Evolutionary conservation across 768 basidiomycete genomes (phyloP).

Genomic region (Boletus coccyginus): DNA sequence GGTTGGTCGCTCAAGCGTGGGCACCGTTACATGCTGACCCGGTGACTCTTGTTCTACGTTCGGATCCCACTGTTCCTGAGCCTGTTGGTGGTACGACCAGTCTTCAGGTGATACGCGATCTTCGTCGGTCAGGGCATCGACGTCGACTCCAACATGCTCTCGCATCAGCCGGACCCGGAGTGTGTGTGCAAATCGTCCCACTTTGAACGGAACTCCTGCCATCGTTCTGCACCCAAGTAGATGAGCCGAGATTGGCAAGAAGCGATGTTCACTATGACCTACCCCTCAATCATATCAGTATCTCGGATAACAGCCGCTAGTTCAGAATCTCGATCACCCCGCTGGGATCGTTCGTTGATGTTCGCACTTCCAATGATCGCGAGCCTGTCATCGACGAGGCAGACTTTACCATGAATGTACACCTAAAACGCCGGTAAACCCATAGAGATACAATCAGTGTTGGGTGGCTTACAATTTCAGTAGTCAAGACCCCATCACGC

Average conservation of each 20-base stretch:
- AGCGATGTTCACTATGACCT: conserved; percentile 21
- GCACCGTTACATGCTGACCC: conserved; percentile 40
- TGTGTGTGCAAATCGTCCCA: conserved; percentile 95
- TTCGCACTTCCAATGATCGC: conserved; percentile 96
- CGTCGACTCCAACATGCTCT: conserved; percentile 94
- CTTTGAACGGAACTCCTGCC: conserved; percentile 93
- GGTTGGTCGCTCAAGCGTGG: conserved; percentile 36
- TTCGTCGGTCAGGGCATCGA: conserved; percentile 81
- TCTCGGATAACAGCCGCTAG: conserved; percentile 90
- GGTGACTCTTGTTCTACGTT: conserved; percentile 61
- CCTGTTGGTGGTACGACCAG: conserved; percentile 41
- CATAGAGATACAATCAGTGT: background rate
- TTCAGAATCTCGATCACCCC: conserved; percentile 97
- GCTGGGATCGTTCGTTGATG: conserved; percentile 94
- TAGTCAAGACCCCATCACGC: conserved; percentile 76
- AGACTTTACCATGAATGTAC: conserved; percentile 74
- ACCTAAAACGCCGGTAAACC: conserved; percentile 44
- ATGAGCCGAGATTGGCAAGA: background rate
- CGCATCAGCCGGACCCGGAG: conserved; percentile 92
- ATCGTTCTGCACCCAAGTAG: conserved; percentile 59
- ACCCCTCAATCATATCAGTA: conserved; percentile 96
- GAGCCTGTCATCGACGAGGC: conserved; percentile 91
- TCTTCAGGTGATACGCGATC: conserved; percentile 59
- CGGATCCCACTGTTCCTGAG: conserved; percentile 70
- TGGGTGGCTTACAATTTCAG: conserved; percentile 66